These are phyloP conservation scores for Quercus mongolica DNA, from an alignment of 306 rosid species.

Conservation along the genomic window DNA sequence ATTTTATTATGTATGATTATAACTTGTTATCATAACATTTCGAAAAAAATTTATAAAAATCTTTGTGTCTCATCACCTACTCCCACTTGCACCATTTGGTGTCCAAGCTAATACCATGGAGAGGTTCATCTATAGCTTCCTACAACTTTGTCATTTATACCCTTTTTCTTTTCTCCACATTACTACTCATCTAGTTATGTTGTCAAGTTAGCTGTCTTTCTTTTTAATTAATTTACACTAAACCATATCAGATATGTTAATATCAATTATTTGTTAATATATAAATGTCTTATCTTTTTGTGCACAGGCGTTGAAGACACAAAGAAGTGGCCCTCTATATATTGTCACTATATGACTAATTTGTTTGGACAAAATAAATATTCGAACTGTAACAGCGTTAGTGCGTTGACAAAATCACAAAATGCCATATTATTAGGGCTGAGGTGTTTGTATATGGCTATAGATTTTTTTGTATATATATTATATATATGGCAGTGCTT, in stretches of 20 bases:
- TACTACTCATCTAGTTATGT: not conserved
- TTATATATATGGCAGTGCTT: too few species aligned
- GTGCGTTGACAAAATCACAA: constrained; percentile 22
- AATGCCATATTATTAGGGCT: not conserved
- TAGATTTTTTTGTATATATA: not conserved
- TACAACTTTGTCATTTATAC: too few species aligned
- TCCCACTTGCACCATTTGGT: too few species aligned
- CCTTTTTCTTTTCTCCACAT: too few species aligned
- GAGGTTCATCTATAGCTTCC: too few species aligned
- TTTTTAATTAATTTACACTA: not conserved
- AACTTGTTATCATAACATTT: too few species aligned
- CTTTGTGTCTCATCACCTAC: too few species aligned
- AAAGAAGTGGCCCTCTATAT: constrained; percentile 11
- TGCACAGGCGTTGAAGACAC: not conserved
- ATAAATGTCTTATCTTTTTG: not conserved
- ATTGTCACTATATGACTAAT: not conserved
- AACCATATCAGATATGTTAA: not conserved
- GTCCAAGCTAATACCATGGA: too few species aligned
- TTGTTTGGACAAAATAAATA: not conserved
- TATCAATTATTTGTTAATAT: not conserved
- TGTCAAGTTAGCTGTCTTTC: not conserved
- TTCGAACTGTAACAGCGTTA: constrained; percentile 4
- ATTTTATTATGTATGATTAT: too few species aligned
- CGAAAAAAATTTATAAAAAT: too few species aligned
- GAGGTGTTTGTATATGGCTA: not conserved